Evolutionary conservation across 345 rosid species (phyloP), one percentile per base, ranked within the genome.

Genomic region (Zanthoxylum bungeanum): DNA sequence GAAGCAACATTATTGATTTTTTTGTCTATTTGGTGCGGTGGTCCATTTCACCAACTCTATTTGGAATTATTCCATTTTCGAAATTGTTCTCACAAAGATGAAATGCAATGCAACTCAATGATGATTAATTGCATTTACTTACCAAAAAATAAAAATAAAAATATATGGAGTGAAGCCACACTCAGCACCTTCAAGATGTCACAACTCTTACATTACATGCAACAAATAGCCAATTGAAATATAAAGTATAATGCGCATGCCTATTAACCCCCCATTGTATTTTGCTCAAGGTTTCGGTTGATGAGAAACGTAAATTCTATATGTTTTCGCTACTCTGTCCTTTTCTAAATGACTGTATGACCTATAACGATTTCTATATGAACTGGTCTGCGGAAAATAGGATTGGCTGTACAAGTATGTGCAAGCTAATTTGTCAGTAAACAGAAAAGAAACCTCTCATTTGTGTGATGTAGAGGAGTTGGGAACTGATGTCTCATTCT

Each of bases 401-500:
- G 61, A 62, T 53, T 22, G 56, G 25, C 66, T 72, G 39, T 52
- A 74, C 59, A 34, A 55, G 28, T 70, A 73, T 77, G 53, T 73
- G 66, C 82, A 77, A 65, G 17, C 47, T 52, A 70, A 30, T 17
- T 24, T 27, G 60, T 60, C n/a, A n/a, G n/a, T n/a, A n/a, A n/a
- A n/a, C n/a, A n/a, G n/a, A 62, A 39, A 51, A 51, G 19, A 74
- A 69, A 52, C 62, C 59, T 73, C 75, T 60, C 56, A 56, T 62
- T 68, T 22, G 16, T 66, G 71, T 34, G 79, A 66, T 64, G 80
- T 57, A 16, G 77, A 60, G 75, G 85, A 84, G 80, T 77, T 30
- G 49, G 85, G 64, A 34, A 39, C 52, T 22, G 78, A 40, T 30
- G 66, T 68, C 64, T 83, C 91, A 17, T 78, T 72, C 78, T 77